Conservation (phyloP, 1,284 basidiomycete genomes). For the Cryptococcus floricola region DNA sequence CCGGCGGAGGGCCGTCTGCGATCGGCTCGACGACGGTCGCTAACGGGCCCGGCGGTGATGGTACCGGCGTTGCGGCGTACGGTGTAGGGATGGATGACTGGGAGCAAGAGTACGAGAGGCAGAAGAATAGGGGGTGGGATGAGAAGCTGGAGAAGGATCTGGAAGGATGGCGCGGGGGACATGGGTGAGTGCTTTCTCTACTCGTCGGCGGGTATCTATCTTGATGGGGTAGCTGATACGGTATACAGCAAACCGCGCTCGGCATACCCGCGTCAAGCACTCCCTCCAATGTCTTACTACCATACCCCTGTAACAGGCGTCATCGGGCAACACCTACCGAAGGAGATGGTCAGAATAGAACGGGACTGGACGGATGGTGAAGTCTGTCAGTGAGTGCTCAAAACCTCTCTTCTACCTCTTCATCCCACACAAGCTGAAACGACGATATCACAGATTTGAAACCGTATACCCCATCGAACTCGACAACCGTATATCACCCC, state of each 20-base stretch:
- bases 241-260: slow-evolving; percentile 12
- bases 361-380: slow-evolving; percentile 51
- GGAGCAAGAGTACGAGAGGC: slow-evolving; percentile 26
- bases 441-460: slow-evolving; percentile 38
- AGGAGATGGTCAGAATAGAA: slow-evolving; percentile 50
- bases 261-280: slow-evolving; percentile 12
- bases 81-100: slow-evolving; percentile 16
- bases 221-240: not conserved
- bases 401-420: not conserved
- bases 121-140: slow-evolving; percentile 20
- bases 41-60: too few species aligned
- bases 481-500: slow-evolving; percentile 48
- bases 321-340: slow-evolving; percentile 43
- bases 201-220: not conserved
- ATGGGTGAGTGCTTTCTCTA: slow-evolving; percentile 29
- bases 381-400: slow-evolving; percentile 43
- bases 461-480: slow-evolving; percentile 50
- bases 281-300: slow-evolving; percentile 11
- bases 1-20: too few species aligned
- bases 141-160: slow-evolving; percentile 39
- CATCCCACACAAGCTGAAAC: not conserved
- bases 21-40: too few species aligned
- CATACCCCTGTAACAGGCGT: slow-evolving; percentile 16
- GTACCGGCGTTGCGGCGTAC: too few species aligned
- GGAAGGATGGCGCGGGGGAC: slow-evolving; percentile 41